Evolutionary conservation across 805 yeast species (phyloP), one percentile per base, ranked within the genome.

Genomic region (Ogataea minuta): DNA sequence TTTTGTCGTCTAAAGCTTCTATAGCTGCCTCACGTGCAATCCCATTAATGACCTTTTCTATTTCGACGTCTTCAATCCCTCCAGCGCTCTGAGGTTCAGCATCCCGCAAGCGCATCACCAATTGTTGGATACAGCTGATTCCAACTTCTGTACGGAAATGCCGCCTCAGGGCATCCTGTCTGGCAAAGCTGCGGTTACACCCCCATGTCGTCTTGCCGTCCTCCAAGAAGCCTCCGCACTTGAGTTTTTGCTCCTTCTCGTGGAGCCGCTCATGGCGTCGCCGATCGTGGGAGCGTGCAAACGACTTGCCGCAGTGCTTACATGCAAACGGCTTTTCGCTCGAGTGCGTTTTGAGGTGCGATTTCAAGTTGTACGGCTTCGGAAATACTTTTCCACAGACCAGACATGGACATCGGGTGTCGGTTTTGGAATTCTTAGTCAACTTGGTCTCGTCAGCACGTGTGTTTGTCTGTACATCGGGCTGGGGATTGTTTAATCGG

Each of bases 141-240:
- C 93, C 93, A 0, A 84, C 76, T 44, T 82, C 91, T 2, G 90
- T 80, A 40, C 85, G 65, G 54, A 83, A 82, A 54, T 84, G 93
- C 36, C 91, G 70, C 2, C 84, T 79, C 28, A 84, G 67, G 0
- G 91, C 93, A 57, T 84, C 93, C 2, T 85, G 80, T 28, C 93
- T 66, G 4, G 90, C 88, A 60, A 84, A 84, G 46, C 71, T 68
- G 54, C 79, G 76, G 11, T 84, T 81, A 57, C 91, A 83, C 3
- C 90, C 91, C 90, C 91, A 82, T 47, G 63, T 61, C 3, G 81
- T 77, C 10, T 52, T 56, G 4, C 81, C 80, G 50, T 80, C 81
- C 23, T 69, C 68, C 45, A 82, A 59, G 14, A 59, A 59, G 0
- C 89, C 90, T 41, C 74, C 73, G 56, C 93, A 84, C 39, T 71